A percentile compares a stretch with the other conserved stretches of the same genome.
Evolutionary conservation across 352 stramenopile genomes (phyloP).

Genomic region (Phytophthora agathidicida): DNA sequence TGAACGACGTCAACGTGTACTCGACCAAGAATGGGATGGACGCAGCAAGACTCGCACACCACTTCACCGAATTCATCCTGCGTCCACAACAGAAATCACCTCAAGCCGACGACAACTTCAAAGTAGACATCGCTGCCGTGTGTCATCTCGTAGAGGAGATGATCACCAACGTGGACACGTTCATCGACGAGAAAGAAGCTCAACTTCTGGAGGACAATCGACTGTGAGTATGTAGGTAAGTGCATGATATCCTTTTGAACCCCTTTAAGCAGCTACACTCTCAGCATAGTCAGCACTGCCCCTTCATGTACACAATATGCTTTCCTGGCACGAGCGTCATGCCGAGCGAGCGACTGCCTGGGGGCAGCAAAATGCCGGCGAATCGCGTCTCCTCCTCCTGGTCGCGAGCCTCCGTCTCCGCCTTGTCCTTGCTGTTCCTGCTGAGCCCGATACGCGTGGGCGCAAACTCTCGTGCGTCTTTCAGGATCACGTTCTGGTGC

Average conservation of each 20-base stretch:
- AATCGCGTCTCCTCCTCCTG: constrained; percentile 51
- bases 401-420: constrained; percentile 29
- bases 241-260: not conserved
- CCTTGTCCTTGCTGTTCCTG: constrained; percentile 42
- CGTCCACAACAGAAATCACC: constrained; percentile 30
- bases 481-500: constrained; percentile 84
- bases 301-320: constrained; percentile 80
- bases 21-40: constrained; percentile 79
- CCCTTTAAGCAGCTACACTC: not conserved
- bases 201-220: constrained; percentile 57
- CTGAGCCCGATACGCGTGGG: constrained; percentile 29
- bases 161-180: constrained; percentile 73
- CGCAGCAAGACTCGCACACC: constrained; percentile 49
- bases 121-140: constrained; percentile 22
- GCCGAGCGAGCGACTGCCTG: constrained; percentile 56
- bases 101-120: constrained; percentile 6
- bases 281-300: constrained; percentile 42
- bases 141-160: constrained; percentile 64
- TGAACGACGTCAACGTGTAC: constrained; percentile 86
- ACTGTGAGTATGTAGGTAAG: constrained; percentile 27
- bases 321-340: constrained; percentile 83
- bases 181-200: constrained; percentile 77
- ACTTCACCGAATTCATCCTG: constrained; percentile 69
- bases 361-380: constrained; percentile 22
- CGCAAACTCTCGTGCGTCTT: constrained; percentile 67